These are phyloP conservation scores for Macaranga tanarius DNA, from an alignment of 441 rosid species.

Conservation along the genomic window DNA sequence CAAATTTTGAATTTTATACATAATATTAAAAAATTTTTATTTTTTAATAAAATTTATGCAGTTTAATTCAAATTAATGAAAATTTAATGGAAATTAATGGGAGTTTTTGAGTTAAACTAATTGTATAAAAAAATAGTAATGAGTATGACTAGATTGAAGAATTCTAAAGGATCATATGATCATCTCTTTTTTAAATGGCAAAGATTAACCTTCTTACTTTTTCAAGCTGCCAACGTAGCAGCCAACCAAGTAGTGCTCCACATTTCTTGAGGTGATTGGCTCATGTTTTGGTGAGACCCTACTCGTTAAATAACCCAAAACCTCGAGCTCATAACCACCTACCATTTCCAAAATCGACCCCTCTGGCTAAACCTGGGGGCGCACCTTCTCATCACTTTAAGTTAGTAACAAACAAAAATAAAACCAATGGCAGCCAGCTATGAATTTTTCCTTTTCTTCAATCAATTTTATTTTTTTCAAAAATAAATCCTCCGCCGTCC, in stretches of 20 bases:
- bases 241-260: not conserved
- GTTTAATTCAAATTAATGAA: no score
- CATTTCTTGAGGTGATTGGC: not conserved
- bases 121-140: no score
- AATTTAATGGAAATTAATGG: no score
- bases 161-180: no score
- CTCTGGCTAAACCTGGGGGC: not conserved
- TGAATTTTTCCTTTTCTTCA: not conserved
- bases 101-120: no score
- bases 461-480: not conserved
- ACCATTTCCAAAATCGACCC: not conserved
- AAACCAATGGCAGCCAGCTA: conserved; percentile 3
- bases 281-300: not conserved
- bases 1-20: no score
- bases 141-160: no score
- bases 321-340: not conserved
- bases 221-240: no score
- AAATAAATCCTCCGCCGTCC: not conserved
- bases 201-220: no score
- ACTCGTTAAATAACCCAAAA: not conserved
- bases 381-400: not conserved
- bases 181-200: no score
- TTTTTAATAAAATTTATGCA: no score
- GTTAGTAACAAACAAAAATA: not conserved
- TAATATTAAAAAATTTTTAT: no score